phyloP scores from a whole-genome alignment of 2,329 filamentous ascomycete species.

The Neurospora sp. region DNA sequence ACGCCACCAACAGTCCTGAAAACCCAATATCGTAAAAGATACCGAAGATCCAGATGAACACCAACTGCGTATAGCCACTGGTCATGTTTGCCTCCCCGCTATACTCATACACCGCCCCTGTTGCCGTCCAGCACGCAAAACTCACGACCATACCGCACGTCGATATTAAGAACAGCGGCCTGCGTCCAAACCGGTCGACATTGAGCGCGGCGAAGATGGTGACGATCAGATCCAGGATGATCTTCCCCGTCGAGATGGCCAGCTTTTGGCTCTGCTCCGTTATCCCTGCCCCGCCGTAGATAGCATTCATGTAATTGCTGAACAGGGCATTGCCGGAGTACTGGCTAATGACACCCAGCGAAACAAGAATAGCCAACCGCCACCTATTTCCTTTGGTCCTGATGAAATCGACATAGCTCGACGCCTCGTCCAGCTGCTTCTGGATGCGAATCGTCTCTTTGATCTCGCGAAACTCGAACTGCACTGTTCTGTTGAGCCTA shows the following conservation, averaged over 20 bases:
- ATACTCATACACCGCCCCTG: conserved; percentile 41
- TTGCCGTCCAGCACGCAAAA: conserved; percentile 41
- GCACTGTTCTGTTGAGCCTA: conserved; percentile 47
- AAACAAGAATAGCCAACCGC: conserved; percentile 51
- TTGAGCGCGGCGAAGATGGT: conserved; percentile 42
- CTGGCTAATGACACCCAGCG: conserved; percentile 57
- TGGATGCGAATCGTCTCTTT: conserved; percentile 53
- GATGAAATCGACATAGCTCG: conserved; percentile 51
- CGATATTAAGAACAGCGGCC: conserved; percentile 42
- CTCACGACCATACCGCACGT: conserved; percentile 36
- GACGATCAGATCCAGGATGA: conserved; percentile 47
- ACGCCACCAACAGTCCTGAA: conserved; percentile 47
- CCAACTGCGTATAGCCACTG: conserved; percentile 44
- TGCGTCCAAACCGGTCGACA: conserved; percentile 41
- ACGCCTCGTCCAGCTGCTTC: conserved; percentile 35
- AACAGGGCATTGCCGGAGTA: conserved; percentile 60
- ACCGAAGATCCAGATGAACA: conserved; percentile 50
- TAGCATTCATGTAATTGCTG: conserved; percentile 55
- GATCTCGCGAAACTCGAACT: conserved; percentile 59
- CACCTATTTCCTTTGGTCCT: conserved; percentile 55
- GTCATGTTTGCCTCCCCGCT: conserved; percentile 31
- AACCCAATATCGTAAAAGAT: conserved; percentile 52
- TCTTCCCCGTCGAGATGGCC: conserved; percentile 46
- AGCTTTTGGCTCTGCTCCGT: conserved; percentile 46
- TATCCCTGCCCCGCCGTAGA: conserved; percentile 54